Base-by-base conservation (phyloP, 176 grass and related monocot genomes). In the Thinopyrum elongatum region DNA sequence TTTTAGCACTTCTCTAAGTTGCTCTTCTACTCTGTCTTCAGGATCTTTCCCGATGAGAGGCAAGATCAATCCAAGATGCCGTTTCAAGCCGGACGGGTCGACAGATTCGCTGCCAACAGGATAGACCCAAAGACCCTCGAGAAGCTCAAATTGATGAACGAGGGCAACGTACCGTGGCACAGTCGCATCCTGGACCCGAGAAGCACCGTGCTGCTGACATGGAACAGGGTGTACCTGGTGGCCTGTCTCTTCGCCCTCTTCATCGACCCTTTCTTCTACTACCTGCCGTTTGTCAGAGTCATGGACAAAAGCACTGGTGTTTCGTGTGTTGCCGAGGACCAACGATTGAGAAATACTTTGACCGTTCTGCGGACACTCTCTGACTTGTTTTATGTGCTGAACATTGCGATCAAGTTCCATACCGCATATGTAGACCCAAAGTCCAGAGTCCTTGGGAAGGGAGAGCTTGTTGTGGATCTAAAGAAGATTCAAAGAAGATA, bases 371-470 rank as follows among this genome's bases (percentile, higher is more conserved):
- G 95, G 42, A 81, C 95, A 29, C 60, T 94, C 33, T 86, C 90
- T 15, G 90, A 97, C 76, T 46, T 94, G 55, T 97, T 97, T 86
- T 97, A 97, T 68, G 83, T 92, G 76, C 7, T 98, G 15, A 93
- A 95, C 69, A 98, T 93, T 14, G 77, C 72, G 21, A 59, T 95
- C 21, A 98, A 98, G 78, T 93, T 95, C 69, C 81, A 85, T 61
- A 98, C 93, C 53, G 95, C 91, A 73, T 98, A 98, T 92, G 83
- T 98, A 33, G 88, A 90, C 70, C 93, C 91, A 26, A 93, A 88
- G 70, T 93, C 91, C 6, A 90, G 87, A 82, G 87, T 92, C 25
- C 93, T 93, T 42, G 95, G 91, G 70, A 90, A 95, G 62, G 95
- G 95, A 57, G 93, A 98, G 65, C 93, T 93, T 85, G 36, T 98